These are phyloP conservation scores for Nicotiana otophora DNA, from an alignment of 257 asterid genomes.

Conservation along the genomic window DNA sequence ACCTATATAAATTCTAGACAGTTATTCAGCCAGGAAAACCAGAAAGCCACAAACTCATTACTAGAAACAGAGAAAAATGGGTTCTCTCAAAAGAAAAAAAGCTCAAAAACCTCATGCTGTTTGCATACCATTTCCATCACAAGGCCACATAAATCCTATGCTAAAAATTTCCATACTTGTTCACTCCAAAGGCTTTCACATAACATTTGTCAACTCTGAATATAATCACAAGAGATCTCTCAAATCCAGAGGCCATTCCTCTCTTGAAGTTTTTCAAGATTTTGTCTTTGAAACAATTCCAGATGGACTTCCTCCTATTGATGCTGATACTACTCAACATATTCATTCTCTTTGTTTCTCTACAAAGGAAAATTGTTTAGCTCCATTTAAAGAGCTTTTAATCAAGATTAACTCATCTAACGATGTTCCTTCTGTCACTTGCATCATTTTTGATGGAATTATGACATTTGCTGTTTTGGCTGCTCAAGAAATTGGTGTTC, in stretches of 20 bases:
- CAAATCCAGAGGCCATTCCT: slow-evolving; percentile 10
- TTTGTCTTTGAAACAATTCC: slow-evolving; percentile 35
- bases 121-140: slow-evolving; percentile 35
- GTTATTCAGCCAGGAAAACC: too few relatives aligned
- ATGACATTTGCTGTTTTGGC: slow-evolving; percentile 30
- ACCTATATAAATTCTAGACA: not conserved
- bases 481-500: slow-evolving; percentile 36
- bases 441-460: slow-evolving; percentile 24
- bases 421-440: slow-evolving; percentile 26
- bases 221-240: slow-evolving; percentile 28
- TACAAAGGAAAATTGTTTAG: slow-evolving; percentile 25
- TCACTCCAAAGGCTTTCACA: slow-evolving; percentile 28
- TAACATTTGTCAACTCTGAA: slow-evolving; percentile 29
- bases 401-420: slow-evolving; percentile 11
- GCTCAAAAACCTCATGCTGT: slow-evolving; percentile 23
- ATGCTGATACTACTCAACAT: slow-evolving; percentile 9
- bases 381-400: slow-evolving; percentile 27
- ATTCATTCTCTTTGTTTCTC: slow-evolving; percentile 25
- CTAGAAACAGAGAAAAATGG: not conserved
- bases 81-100: not conserved
- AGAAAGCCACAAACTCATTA: not conserved
- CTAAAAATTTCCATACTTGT: slow-evolving; percentile 29
- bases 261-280: slow-evolving; percentile 10
- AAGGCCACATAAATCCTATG: slow-evolving; percentile 42
- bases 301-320: slow-evolving; percentile 32